These are phyloP conservation scores for Pseudonectria buxi DNA, from an alignment of 2,329 filamentous ascomycete genomes.

Conservation along the genomic window DNA sequence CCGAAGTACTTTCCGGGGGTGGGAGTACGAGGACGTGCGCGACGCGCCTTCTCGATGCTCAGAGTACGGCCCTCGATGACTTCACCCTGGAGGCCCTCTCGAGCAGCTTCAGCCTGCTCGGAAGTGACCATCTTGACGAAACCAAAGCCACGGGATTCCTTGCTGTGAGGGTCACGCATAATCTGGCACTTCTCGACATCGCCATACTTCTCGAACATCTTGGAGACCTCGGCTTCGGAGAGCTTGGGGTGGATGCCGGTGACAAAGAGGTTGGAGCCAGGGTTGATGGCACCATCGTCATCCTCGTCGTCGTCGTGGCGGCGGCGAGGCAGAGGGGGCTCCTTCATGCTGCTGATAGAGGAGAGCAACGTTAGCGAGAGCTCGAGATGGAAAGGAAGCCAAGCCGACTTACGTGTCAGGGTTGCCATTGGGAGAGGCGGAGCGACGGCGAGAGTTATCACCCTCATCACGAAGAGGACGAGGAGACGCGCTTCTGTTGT, in stretches of 20 bases:
- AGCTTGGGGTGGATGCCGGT: slow-evolving; percentile 95
- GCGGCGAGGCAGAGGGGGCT: slow-evolving; percentile 39
- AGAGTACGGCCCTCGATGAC: slow-evolving; percentile 90
- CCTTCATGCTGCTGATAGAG: slow-evolving; percentile 40
- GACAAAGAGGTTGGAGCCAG: slow-evolving; percentile 96
- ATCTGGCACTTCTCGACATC: slow-evolving; percentile 99
- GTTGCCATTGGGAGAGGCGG: slow-evolving; percentile 53
- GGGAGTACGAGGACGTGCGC: slow-evolving; percentile 87
- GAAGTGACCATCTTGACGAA: slow-evolving; percentile 98
- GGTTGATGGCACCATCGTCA: slow-evolving; percentile 79
- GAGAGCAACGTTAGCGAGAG: slow-evolving; percentile 6
- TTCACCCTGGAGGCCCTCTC: slow-evolving; percentile 92
- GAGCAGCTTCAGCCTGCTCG: slow-evolving; percentile 93
- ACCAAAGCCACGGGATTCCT: slow-evolving; percentile 96
- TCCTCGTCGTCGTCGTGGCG: slow-evolving; percentile 34
- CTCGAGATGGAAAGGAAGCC: neutral
- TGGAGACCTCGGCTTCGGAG: slow-evolving; percentile 81
- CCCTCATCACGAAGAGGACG: slow-evolving; percentile 55
- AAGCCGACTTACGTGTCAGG: slow-evolving; percentile 20
- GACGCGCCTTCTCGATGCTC: slow-evolving; percentile 98
- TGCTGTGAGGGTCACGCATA: slow-evolving; percentile 97
- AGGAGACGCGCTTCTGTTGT: slow-evolving; percentile 60
- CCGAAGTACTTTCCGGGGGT: slow-evolving; percentile 99
- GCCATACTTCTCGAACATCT: slow-evolving; percentile 97
- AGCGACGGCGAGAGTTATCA: slow-evolving; percentile 53